phyloP scores from a whole-genome alignment of 192 early-diverging fungal genomes.

The Coemansia sp. region DNA sequence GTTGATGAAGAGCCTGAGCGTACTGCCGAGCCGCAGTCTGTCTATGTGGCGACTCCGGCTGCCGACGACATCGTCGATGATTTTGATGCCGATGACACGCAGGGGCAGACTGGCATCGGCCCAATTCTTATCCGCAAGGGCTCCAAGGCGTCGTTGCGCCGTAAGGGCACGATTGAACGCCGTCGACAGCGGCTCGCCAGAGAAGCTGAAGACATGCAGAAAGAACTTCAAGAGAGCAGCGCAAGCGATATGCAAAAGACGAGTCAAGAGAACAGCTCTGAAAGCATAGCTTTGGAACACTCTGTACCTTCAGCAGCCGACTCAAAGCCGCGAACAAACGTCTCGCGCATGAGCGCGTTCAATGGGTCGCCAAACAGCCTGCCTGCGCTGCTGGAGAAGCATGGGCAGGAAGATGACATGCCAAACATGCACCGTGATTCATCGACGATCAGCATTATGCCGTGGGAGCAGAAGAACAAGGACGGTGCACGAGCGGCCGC shows the following conservation, averaged over 20 bases:
- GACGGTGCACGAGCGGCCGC: not conserved
- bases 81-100: slow-evolving; percentile 9
- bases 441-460: slow-evolving; percentile 30
- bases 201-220: not conserved
- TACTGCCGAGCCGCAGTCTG: slow-evolving; percentile 8
- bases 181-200: slow-evolving; percentile 11
- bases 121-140: slow-evolving; percentile 50
- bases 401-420: not conserved
- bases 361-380: slow-evolving; percentile 14
- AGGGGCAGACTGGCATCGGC: slow-evolving; percentile 7
- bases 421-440: slow-evolving; percentile 34
- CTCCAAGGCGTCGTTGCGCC: slow-evolving; percentile 49
- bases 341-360: slow-evolving; percentile 47
- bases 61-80: not conserved
- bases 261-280: not conserved
- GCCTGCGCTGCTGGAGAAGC: not conserved
- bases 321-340: not conserved
- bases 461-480: slow-evolving; percentile 6
- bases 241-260: not conserved
- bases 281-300: slow-evolving; percentile 1
- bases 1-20: not conserved
- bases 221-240: not conserved
- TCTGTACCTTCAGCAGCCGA: not conserved
- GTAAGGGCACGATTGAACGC: slow-evolving; percentile 47
- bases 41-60: slow-evolving; percentile 29